phyloP scores from a whole-genome alignment of 768 basidiomycete genomes.

The Lactifluus rugatus region DNA sequence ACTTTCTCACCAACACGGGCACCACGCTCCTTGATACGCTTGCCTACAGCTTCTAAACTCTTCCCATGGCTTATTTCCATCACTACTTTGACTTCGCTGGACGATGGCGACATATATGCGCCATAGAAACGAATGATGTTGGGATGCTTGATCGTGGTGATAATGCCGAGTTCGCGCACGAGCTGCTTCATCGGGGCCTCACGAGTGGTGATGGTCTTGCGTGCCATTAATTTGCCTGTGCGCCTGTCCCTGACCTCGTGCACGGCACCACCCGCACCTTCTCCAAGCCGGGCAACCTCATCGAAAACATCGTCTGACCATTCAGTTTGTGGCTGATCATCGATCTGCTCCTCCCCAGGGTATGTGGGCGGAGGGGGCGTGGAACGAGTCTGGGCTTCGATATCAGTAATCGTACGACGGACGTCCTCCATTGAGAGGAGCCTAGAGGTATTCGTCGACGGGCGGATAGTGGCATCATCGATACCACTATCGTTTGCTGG shows the following conservation, averaged over 20 bases:
- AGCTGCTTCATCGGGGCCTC: conserved; percentile 91
- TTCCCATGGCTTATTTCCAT: conserved; percentile 89
- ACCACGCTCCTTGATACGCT: conserved; percentile 69
- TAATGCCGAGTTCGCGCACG: conserved; percentile 84
- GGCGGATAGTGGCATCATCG: conserved; percentile 36
- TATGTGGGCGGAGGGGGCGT: conserved; percentile 25
- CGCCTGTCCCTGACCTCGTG: conserved; percentile 85
- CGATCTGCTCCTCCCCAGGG: conserved; percentile 25
- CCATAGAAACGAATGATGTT: conserved; percentile 92
- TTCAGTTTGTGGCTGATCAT: conserved; percentile 29
- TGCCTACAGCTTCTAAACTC: conserved; percentile 82
- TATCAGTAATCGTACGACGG: conserved; percentile 21
- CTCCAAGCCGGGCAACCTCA: conserved; percentile 71
- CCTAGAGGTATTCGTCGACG: conserved; percentile 21
- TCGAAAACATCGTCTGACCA: conserved; percentile 70
- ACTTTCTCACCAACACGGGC: conserved; percentile 81
- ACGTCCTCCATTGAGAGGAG: conserved; percentile 21
- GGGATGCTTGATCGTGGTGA: conserved; percentile 68
- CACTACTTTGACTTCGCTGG: conserved; percentile 88
- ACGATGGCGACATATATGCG: conserved; percentile 78
- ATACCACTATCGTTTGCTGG: conserved; percentile 27
- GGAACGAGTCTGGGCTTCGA: conserved; percentile 29
- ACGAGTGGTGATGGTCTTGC: conserved; percentile 88
- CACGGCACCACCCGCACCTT: conserved; percentile 94
- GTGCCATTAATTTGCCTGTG: conserved; percentile 74